These are phyloP conservation scores for Eucalyptus erythrocorys DNA, from an alignment of 345 rosid genomes.

Conservation along the genomic window DNA sequence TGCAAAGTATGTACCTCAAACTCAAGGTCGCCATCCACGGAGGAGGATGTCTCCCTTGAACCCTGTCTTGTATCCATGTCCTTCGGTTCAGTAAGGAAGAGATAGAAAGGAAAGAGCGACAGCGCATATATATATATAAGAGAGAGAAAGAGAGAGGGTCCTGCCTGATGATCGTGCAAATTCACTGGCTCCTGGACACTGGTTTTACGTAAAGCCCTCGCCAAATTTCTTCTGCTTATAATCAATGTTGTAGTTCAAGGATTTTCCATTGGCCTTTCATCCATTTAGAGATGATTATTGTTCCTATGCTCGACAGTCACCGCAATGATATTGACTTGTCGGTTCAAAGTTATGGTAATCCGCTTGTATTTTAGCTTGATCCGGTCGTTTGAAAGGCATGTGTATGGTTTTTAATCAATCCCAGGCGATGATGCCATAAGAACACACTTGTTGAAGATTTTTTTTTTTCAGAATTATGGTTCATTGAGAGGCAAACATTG, in stretches of 20 bases:
- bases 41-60: not conserved
- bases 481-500: not conserved
- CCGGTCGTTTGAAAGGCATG: not conserved
- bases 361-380: not conserved
- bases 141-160: not conserved
- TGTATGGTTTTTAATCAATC: not conserved
- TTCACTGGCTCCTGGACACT: not conserved
- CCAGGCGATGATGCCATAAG: not conserved
- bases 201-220: accelerated
- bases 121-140: too few relatives aligned
- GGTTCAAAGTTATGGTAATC: not conserved
- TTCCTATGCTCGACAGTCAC: not conserved
- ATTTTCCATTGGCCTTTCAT: not conserved
- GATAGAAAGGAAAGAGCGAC: not conserved
- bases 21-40: not conserved
- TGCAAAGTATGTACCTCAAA: not conserved
- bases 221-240: not conserved
- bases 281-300: not conserved
- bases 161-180: not conserved
- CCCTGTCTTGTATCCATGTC: not conserved
- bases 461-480: not conserved
- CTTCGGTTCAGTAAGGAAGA: not conserved
- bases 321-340: too few relatives aligned
- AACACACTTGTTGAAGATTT: not conserved
- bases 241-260: not conserved